phyloP scores from a whole-genome alignment of 768 basidiomycete species.

The Rhodotorula paludigena region DNA sequence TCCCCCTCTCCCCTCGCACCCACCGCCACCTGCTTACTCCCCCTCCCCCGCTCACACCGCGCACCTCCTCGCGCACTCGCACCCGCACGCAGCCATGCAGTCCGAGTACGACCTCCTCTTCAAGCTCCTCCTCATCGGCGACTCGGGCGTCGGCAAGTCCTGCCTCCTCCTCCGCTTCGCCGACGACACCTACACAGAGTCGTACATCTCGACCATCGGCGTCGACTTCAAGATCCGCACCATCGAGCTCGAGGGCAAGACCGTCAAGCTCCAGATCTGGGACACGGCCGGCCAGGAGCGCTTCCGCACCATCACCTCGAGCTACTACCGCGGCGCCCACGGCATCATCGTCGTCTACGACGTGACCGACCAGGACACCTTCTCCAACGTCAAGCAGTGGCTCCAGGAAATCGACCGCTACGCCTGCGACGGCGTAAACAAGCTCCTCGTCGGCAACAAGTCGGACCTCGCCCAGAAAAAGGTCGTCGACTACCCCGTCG shows the following conservation, averaged over 20 bases:
- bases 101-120: conserved; percentile 97
- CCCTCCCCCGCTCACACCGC: not conserved
- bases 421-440: conserved; percentile 97
- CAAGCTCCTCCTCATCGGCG: conserved; percentile 41
- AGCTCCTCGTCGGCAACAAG: conserved; percentile 98
- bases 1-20: not conserved
- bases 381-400: conserved; percentile 80
- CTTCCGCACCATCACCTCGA: conserved; percentile 95
- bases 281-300: conserved; percentile 99
- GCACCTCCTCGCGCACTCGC: not conserved
- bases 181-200: conserved; percentile 98
- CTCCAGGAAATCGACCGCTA: conserved; percentile 53
- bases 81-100: conserved; percentile 18
- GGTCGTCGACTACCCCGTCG: conserved; percentile 50
- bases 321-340: conserved; percentile 99
- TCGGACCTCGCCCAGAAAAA: conserved; percentile 89
- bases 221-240: conserved; percentile 99
- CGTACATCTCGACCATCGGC: conserved; percentile 92
- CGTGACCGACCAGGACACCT: conserved; percentile 71
- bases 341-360: conserved; percentile 91
- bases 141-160: conserved; percentile 83
- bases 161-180: conserved; percentile 67
- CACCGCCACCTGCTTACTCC: not conserved
- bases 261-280: conserved; percentile 98
- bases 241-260: conserved; percentile 95